These are phyloP conservation scores for Microbotryomycetes sp. DNA, from an alignment of 1,284 basidiomycete species.

Conservation along the genomic window DNA sequence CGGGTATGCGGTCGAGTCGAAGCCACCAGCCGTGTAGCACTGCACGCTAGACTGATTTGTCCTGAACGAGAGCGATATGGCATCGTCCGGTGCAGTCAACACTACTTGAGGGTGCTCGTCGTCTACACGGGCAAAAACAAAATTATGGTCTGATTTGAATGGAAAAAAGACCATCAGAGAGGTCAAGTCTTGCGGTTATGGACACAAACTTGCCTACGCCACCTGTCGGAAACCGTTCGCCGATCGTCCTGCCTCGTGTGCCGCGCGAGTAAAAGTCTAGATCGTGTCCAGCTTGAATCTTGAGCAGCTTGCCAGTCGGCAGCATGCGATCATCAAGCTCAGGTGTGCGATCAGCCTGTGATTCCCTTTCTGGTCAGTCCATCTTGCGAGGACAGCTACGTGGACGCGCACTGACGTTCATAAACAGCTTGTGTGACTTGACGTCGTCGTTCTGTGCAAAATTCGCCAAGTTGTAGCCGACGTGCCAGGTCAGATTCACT, in stretches of 20 bases:
- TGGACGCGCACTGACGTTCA: slow-evolving; percentile 16
- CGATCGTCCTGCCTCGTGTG: slow-evolving; percentile 7
- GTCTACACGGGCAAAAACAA: slow-evolving; percentile 3
- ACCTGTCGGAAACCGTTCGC: slow-evolving; percentile 11
- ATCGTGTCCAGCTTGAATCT: neutral
- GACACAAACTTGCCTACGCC: slow-evolving; percentile 19
- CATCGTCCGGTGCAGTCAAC: slow-evolving; percentile 11
- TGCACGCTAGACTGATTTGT: slow-evolving; percentile 22
- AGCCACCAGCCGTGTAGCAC: slow-evolving; percentile 15
- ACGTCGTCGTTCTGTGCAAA: slow-evolving; percentile 6
- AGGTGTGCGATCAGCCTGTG: slow-evolving; percentile 18
- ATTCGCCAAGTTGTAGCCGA: slow-evolving; percentile 27
- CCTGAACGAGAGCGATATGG: slow-evolving; percentile 11
- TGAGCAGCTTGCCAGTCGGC: slow-evolving; percentile 16
- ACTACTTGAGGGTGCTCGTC: slow-evolving; percentile 12
- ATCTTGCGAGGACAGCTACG: neutral
- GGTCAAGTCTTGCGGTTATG: neutral
- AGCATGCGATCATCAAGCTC: slow-evolving; percentile 16
- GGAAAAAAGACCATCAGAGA: neutral
- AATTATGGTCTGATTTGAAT: slow-evolving; percentile 22
- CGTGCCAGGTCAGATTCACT: slow-evolving; percentile 27
- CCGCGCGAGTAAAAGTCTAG: slow-evolving; percentile 6
- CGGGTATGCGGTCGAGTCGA: slow-evolving; percentile 11
- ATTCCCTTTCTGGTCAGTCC: neutral
- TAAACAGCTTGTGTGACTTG: slow-evolving; percentile 17